Percentiles rank a stretch among this genome's conserved stretches.
Conservation (phyloP, 106 monocot species). For the Acorus gramineus region DNA sequence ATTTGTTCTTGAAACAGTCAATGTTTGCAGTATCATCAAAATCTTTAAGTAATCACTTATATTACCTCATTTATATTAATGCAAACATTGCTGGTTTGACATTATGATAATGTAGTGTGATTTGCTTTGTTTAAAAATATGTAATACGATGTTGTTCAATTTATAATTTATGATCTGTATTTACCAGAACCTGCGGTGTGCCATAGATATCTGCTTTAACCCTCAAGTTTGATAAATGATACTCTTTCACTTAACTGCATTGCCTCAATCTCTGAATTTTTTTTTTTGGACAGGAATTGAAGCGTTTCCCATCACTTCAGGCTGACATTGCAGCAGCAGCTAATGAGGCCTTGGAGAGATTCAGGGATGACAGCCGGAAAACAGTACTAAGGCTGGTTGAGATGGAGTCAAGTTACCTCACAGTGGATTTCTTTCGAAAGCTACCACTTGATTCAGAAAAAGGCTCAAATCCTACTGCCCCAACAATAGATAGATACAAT, state of each 20-base stretch:
- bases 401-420: constrained; percentile 87
- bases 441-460: constrained; percentile 79
- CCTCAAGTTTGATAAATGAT: background rate
- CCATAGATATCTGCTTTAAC: too few species aligned
- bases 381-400: constrained; percentile 78
- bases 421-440: constrained; percentile 87
- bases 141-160: too few species aligned
- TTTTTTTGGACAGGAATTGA: constrained; percentile 49
- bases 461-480: constrained; percentile 20
- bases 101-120: too few species aligned
- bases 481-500: constrained; percentile 37
- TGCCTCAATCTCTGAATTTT: too few species aligned
- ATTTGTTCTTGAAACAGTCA: too few species aligned
- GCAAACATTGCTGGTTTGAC: too few species aligned
- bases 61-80: too few species aligned
- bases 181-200: too few species aligned
- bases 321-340: constrained; percentile 83
- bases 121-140: too few species aligned
- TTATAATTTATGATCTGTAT: too few species aligned
- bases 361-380: constrained; percentile 76
- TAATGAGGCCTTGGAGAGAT: constrained; percentile 82
- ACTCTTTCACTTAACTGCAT: background rate
- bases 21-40: too few species aligned
- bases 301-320: constrained; percentile 83
- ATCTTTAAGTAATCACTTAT: too few species aligned